Evolutionary conservation across 1,284 basidiomycete species (phyloP), one percentile per base, ranked within the genome.

Genomic region (Megacollybia platyphylla): DNA sequence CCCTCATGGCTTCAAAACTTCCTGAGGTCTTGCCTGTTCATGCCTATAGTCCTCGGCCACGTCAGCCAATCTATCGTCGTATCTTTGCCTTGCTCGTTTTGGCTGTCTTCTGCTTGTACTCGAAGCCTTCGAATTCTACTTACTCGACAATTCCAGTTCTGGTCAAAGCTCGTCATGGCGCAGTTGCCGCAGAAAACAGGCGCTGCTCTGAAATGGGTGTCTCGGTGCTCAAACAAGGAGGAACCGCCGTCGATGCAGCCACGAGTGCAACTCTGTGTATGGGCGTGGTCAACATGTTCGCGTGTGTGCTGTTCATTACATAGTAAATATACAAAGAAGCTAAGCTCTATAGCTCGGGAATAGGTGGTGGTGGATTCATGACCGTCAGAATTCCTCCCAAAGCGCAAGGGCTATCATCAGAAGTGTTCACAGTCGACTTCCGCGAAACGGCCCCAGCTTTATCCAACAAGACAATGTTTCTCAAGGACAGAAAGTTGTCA

Each of bases 361-460:
- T 96, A 40, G 90, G 89, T 15, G 91, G 91, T 1, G 92, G 90
- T 24, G 92, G 92, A 0, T 92, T 93, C 57, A 89, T 94, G 80
- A 80, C 83, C 27, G 71, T 97, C 36, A 80, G 89, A 15, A 65
- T 92, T 6, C 87, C 91, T 5, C 70, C 74, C 5, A 49, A 55
- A 4, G 53, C 55, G 31, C 50, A 62, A 1, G 63, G 64, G 34
- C 59, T 54, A 2, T 52, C 60, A 20, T 82, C 80, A 24, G 66
- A 79, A 48, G 80, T 84, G 39, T 84, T 71, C 57, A 78, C 78
- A 2, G 72, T 97, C 44, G 87, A 96, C 63, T 97, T 91, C 58
- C 75, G 93, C 37, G 93, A 97, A 60, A 83, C 77, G 0, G 87
- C 86, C 0, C 90, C 93, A 0, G 72, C 71, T 0, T 59, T 73